Base-by-base conservation (phyloP, 352 stramenopile genomes). In the Aphanomyces stellatus region DNA sequence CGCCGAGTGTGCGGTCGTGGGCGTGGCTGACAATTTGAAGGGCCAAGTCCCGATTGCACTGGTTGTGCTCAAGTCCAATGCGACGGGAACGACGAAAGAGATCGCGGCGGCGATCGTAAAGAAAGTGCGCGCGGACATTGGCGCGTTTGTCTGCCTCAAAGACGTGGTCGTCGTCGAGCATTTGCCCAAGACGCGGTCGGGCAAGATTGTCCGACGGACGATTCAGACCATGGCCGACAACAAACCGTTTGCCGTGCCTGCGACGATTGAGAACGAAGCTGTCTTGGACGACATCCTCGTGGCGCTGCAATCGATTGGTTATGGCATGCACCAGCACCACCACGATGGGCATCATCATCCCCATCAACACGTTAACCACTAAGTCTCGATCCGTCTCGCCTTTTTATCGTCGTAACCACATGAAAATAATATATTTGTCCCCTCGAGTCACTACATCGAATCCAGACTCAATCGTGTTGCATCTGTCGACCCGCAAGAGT, bases 1-100 rank as follows among this genome's bases (percentile, higher is more conserved):
- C 22, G 85, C 90, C 8, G 91, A 97, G 68, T 93, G 81, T 62
- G 89, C 88, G 5, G 88, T 97, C 57, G 80, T 86, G 51, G 78
- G 78, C 10, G 76, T 78, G 19, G 51, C 68, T 6, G 76, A 86
- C 57, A 34, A 65, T 0, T 60, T 86, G 11, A 86, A 83, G 64
- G 76, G 76, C 37, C 69, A 83, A 40, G 60, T 83, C 11, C 78
- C 75, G 3, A 60, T 82, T 2, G 77, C 76, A 2, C 59, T 85
- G 40, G 55, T 82, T 22, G 76, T 85, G 33, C 66, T 83, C 63
- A 75, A 82, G 28, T 80, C 76, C 27, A 48, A 78, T 51, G 72
- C 72, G n/a, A 62, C 69, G 53, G 71, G 72, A 15, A 55, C 74
- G 0, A 74, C 77, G 13, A 53, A 76, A 59, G 71, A 80, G 62